Evolutionary conservation across 805 yeast species (phyloP), one percentile per base, ranked within the genome.

Genomic region (Metschnikowia picachoensis): DNA sequence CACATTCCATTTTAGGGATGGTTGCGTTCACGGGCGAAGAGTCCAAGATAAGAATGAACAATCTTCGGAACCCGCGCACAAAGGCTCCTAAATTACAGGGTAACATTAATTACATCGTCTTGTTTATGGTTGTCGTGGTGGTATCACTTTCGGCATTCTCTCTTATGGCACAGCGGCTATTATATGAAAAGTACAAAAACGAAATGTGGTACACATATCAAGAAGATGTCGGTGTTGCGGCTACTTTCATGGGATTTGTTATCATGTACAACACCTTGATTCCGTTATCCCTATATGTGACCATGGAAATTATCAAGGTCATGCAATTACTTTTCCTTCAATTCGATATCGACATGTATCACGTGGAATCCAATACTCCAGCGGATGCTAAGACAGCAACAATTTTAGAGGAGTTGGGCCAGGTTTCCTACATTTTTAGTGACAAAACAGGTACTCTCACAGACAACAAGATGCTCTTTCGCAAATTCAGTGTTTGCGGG

Each of bases 361-460:
- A 94, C 61, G 73, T 73, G 14, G 85, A 80, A 30, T 77, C 89
- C 8, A 80, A 94, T 58, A 94, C 96, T 0, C 96, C 96, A 0
- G 92, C 96, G 39, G 96, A 87, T 57, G 95, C 97, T 0, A 83
- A 92, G 61, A 91, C 98, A 0, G 96, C 98, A 0, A 87, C 97
- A 0, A 89, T 94, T 54, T 77, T 94, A 53, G 99, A 94, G 62
- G 99, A 94, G 66, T 72, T 94, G 57, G 99, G 99, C 2, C 99
- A 94, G 62, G 97, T 95, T 1, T 85, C 96, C 40, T 91, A 92
- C 60, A 78, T 94, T 3, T 94, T 94, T 63, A 87, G 96, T 49
- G 99, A 94, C 66, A 94, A 94, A 64, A 94, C 99, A 0, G 99
- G 99, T 9, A 94, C 99, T 0, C 74, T 94, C 50, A 94, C 99